Conservation (phyloP, 2,329 filamentous ascomycete genomes). For the Aspergillus tubingensis region DNA sequence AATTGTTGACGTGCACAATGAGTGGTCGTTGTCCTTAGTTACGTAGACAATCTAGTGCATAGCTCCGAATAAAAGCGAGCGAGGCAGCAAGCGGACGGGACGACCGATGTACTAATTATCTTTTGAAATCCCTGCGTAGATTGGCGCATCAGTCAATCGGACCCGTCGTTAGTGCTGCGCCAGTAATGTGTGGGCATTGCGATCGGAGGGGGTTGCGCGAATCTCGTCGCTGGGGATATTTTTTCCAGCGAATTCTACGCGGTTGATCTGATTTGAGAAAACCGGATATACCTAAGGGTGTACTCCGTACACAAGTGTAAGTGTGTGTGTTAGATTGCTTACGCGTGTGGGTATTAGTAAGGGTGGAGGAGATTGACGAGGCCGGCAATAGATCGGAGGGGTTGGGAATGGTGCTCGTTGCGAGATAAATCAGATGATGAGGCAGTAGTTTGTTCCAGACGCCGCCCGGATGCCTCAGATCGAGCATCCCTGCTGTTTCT, state of each 20-base stretch:
- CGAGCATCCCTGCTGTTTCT: conserved; percentile 2
- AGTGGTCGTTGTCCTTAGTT: too few species aligned
- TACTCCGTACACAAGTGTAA: neutral
- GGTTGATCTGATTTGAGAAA: neutral
- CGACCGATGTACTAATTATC: neutral
- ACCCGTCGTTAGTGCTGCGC: neutral
- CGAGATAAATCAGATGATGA: neutral
- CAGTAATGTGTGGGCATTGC: neutral
- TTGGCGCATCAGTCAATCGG: neutral
- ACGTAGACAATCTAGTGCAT: neutral
- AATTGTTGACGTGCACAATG: too few species aligned
- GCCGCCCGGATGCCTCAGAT: neutral
- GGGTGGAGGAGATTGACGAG: too few species aligned
- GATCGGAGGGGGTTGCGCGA: neutral
- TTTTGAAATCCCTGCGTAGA: conserved; percentile 1
- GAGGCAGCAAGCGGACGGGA: neutral
- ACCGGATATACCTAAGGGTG: neutral
- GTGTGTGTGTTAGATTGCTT: neutral
- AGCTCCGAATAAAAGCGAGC: conserved; percentile 1
- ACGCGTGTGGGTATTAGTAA: too few species aligned
- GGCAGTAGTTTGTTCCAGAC: conserved; percentile 1
- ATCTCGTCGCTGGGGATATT: neutral
- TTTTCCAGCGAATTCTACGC: neutral
- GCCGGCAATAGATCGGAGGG: neutral
- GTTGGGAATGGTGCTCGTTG: neutral